These are phyloP conservation scores for Aspergillus pseudotamarii DNA, from an alignment of 2,329 filamentous ascomycete genomes.

Conservation along the genomic window DNA sequence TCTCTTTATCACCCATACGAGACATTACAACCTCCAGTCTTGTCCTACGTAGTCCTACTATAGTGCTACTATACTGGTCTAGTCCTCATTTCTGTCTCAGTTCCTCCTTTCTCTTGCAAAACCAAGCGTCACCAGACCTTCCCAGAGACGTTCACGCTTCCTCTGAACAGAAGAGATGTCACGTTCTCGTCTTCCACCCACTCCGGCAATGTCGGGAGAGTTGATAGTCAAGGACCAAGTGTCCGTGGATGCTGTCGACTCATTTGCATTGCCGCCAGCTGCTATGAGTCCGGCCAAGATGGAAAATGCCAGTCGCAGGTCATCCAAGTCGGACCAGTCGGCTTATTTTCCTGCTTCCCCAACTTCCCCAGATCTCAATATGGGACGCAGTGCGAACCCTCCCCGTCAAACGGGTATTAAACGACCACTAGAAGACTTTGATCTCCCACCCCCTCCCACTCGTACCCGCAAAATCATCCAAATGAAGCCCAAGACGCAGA, in stretches of 20 bases:
- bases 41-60: constrained; percentile 1
- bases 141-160: background rate
- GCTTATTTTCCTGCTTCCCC: constrained; percentile 37
- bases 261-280: constrained; percentile 40
- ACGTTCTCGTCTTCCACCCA: constrained; percentile 38
- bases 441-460: constrained; percentile 88
- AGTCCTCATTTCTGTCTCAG: constrained; percentile 1
- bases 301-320: constrained; percentile 27
- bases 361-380: constrained; percentile 34
- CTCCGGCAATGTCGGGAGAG: constrained; percentile 43
- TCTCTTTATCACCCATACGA: background rate
- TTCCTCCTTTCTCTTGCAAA: background rate
- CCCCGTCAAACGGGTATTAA: constrained; percentile 41
- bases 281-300: constrained; percentile 33
- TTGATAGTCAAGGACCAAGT: constrained; percentile 41
- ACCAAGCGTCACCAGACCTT: background rate
- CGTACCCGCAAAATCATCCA: constrained; percentile 95
- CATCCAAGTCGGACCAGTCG: constrained; percentile 33
- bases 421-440: constrained; percentile 58
- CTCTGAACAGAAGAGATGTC: constrained; percentile 29
- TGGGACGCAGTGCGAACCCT: constrained; percentile 24
- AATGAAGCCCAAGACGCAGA: constrained; percentile 74
- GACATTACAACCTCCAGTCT: background rate
- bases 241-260: constrained; percentile 32
- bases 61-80: background rate